Conservation (phyloP, 331 rosid genomes). For the Rhamnella rubrinervis region DNA sequence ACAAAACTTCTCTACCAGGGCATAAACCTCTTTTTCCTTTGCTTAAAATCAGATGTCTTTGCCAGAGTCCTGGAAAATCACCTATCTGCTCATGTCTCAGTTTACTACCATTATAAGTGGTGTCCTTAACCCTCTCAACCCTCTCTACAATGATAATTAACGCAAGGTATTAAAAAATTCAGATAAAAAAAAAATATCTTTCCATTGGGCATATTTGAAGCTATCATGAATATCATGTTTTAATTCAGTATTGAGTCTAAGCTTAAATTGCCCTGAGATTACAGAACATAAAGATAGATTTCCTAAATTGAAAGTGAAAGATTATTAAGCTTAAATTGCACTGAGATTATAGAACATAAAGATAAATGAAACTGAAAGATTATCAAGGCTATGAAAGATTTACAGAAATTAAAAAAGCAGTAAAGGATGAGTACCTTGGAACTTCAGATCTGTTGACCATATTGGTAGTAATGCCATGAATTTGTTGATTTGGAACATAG, state of each 20-base stretch:
- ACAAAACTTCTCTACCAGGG: too few relatives aligned
- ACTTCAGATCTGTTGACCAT: constrained; percentile 65
- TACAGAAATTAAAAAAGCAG: constrained; percentile 4
- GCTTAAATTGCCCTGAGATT: background rate
- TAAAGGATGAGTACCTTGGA: constrained; percentile 65
- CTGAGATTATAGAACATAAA: background rate
- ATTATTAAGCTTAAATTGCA: background rate
- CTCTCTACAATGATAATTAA: background rate
- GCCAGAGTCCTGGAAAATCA: background rate
- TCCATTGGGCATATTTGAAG: background rate
- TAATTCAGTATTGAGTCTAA: background rate
- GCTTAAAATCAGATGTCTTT: background rate
- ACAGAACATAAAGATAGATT: background rate
- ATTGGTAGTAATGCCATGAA: constrained; percentile 59
- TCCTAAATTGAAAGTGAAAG: background rate
- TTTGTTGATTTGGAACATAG: constrained; percentile 39
- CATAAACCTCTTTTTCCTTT: background rate
- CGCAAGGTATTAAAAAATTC: background rate
- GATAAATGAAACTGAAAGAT: background rate
- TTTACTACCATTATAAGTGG: background rate
- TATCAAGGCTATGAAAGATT: background rate
- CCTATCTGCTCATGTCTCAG: constrained; percentile 1
- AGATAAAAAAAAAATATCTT: background rate
- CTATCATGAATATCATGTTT: background rate
- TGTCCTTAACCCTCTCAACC: background rate